Evolutionary conservation across 148 eudicot genomes (phyloP).

Genomic region (Vaccinium darrowii): DNA sequence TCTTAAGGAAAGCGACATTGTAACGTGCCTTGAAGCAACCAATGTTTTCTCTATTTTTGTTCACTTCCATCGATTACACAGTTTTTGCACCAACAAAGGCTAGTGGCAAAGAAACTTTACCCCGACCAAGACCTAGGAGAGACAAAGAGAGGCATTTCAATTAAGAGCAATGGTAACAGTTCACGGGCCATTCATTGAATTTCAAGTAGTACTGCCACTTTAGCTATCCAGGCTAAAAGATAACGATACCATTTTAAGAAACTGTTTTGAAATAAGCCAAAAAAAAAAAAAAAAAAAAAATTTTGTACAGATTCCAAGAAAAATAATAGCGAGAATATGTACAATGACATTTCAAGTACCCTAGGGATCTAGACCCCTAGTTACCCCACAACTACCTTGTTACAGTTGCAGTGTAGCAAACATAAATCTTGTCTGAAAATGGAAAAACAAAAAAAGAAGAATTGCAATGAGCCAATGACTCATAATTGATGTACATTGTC

Average conservation of each 20-base stretch:
- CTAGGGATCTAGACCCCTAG: neutral
- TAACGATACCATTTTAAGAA: neutral
- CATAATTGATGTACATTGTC: neutral
- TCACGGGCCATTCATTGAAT: neutral
- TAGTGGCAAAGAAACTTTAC: constrained; percentile 78
- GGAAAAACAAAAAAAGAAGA: neutral
- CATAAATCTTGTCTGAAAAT: neutral
- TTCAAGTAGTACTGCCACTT: neutral
- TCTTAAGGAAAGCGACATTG: too few relatives aligned
- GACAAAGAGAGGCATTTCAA: neutral
- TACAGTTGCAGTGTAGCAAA: neutral
- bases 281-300: neutral
- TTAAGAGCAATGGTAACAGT: neutral
- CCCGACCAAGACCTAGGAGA: constrained; percentile 75
- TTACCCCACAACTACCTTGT: neutral
- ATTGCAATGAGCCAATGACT: neutral
- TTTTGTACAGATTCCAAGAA: neutral
- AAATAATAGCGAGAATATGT: neutral
- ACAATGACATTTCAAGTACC: neutral
- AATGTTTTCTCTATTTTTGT: too few relatives aligned
- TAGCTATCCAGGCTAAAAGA: constrained; percentile 1
- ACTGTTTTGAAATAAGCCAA: neutral
- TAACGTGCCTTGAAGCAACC: too few relatives aligned
- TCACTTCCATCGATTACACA: too few relatives aligned
- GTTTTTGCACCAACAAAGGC: constrained; percentile 33